Conservation (phyloP, 2,329 filamentous ascomycete species). For the Stagonosporopsis rhizophila region DNA sequence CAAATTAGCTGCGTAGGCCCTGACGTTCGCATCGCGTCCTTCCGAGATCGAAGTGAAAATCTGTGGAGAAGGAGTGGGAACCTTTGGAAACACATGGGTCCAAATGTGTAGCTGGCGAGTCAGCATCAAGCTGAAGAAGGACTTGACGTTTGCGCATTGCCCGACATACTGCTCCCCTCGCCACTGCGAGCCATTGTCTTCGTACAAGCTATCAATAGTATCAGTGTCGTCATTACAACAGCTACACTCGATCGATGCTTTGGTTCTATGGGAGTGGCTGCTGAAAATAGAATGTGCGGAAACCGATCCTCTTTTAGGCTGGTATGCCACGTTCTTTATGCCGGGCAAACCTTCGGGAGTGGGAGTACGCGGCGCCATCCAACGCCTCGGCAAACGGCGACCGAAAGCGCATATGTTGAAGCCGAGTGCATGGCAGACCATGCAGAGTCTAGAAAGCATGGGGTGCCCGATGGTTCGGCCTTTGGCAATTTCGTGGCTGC, state of each 20-base stretch:
- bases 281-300: slow-evolving; percentile 13
- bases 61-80: slow-evolving; percentile 16
- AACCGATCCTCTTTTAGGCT: slow-evolving; percentile 5
- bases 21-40: slow-evolving; percentile 14
- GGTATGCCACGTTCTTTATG: slow-evolving; percentile 2
- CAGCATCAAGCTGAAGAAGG: background rate
- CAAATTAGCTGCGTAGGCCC: slow-evolving; percentile 10
- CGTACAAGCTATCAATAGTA: slow-evolving; percentile 7
- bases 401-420: slow-evolving; percentile 4
- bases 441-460: slow-evolving; percentile 5
- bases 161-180: background rate
- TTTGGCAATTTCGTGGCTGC: slow-evolving; percentile 17
- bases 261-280: slow-evolving; percentile 5
- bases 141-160: slow-evolving; percentile 6
- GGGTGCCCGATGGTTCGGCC: slow-evolving; percentile 4
- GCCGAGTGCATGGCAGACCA: slow-evolving; percentile 6
- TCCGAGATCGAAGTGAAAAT: slow-evolving; percentile 5
- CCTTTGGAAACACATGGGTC: slow-evolving; percentile 10
- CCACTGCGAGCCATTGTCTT: background rate
- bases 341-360: slow-evolving; percentile 9
- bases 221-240: slow-evolving; percentile 7
- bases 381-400: slow-evolving; percentile 12
- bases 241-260: background rate
- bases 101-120: slow-evolving; percentile 9
- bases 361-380: slow-evolving; percentile 16